phyloP scores from a whole-genome alignment of 768 basidiomycete genomes.

The Naganishia vaughanmartiniae region DNA sequence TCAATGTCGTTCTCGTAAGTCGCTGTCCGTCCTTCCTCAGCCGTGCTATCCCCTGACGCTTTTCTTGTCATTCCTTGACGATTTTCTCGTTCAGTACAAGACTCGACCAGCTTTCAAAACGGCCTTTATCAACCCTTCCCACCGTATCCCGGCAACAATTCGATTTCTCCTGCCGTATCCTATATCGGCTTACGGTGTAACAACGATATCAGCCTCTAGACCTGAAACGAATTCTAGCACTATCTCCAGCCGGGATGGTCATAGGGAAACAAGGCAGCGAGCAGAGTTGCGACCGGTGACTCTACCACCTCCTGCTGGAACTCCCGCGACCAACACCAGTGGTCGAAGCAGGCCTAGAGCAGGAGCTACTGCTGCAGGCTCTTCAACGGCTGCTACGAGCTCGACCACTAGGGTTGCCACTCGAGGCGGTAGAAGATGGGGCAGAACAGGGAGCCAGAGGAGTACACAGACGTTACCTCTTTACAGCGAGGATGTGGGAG shows the following conservation, averaged over 20 bases:
- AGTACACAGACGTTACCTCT: conserved; percentile 30
- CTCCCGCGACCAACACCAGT: not conserved
- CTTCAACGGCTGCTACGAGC: not conserved
- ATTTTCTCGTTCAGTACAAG: not conserved
- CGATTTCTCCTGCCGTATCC: conserved; percentile 19
- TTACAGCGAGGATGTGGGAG: conserved; percentile 31
- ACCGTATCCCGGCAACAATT: conserved; percentile 3
- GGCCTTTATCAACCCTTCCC: conserved; percentile 4
- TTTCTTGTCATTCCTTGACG: not conserved
- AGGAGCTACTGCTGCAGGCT: not conserved
- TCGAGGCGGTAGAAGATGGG: conserved; percentile 31
- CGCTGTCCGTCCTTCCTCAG: no score
- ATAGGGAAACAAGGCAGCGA: conserved; percentile 6
- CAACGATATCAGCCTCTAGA: not conserved
- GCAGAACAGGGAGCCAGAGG: conserved; percentile 30
- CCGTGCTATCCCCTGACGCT: not conserved
- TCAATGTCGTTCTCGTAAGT: conserved; percentile 18
- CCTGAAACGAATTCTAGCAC: not conserved
- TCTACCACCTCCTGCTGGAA: not conserved
- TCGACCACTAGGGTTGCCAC: conserved; percentile 26
- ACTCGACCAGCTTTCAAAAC: conserved; percentile 13
- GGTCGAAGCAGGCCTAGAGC: not conserved
- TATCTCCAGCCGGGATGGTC: not conserved
- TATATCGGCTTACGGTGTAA: conserved; percentile 1
- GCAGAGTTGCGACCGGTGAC: conserved; percentile 10